Base-by-base conservation (phyloP, 2,329 filamentous ascomycete species). In the Nakataea oryzae region DNA sequence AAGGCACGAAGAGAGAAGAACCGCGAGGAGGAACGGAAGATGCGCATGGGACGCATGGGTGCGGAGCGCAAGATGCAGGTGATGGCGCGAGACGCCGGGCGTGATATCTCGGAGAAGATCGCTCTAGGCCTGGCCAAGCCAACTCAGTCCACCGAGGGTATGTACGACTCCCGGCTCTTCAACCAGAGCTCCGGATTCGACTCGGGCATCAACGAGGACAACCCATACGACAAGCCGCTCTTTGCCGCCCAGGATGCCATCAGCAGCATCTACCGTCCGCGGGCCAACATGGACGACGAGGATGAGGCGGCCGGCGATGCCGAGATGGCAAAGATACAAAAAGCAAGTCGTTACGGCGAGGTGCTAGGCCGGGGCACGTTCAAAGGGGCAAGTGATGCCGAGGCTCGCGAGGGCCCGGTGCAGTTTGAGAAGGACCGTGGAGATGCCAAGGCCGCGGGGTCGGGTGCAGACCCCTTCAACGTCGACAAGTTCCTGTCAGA, bases 131-230 rank as follows among this genome's bases (percentile, higher is more conserved):
- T 97, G 59, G 95, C 95, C 7, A 99, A 97, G 74, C 95, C 95
- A 3, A 97, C 95, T 4, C 89, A 95, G 72, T 90, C 87, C 60
- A 88, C 88, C 62, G 95, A 99, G 74, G 87, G 90, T 28, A 97
- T 97, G 95, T 99, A 96, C 78, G 95, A 99, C 76, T 96, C 92
- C 2, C 83, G 95, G 54, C 77, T 99, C 32, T 99, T 99, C 77
- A 97, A 97, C 76, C 91, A 96, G 76, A 89, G 87, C 7, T 93
- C 89, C 68, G 95, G 95, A 0, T 96, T 99, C 72, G 88, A 92
- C 68, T 84, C 87, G 61, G 95, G 93, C 0, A 92, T 97, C 81
- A 99, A 99, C 74, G 95, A 99, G 74, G 95, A 99, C 74, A 95
- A 99, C 71, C 86, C 88, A 0, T 99, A 97, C 77, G 95, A 97